Base-by-base conservation (phyloP, 1,284 basidiomycete genomes). In the Tetrapyrgos nigripes region DNA sequence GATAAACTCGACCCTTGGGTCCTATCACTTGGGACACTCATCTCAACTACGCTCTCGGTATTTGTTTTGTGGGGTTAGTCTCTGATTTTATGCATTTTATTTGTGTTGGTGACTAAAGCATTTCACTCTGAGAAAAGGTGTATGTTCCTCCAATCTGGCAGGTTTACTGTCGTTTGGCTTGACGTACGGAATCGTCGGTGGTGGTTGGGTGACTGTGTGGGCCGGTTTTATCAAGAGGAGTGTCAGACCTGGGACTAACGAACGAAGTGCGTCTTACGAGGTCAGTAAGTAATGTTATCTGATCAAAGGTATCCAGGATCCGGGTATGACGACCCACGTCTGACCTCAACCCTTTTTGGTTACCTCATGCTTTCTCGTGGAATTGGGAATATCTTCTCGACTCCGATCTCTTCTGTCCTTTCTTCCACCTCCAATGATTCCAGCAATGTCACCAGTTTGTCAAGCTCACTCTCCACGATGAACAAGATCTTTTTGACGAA, bases 151-250 rank as follows among this genome's bases (percentile, higher is more conserved):
- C 33, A 66, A 68, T 1, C 67, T 78, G 14, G 69, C 68, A 1
- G 76, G 75, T 0, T 60, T 78, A 1, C 55, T 78, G 1, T 63
- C 66, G 1, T 80, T 76, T 45, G 68, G 72, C 1, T 52, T 78
- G 13, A 66, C 62, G 1, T 75, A 79, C 45, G 78, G 78, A 1
- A 63, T 64, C 9, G 48, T 73, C 0, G 76, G 76, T 0, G 71
- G 77, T 3, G 75, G 76, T 0, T 79, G 76, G 75, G 70, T 66
- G 9, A 73, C 69, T 24, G 52, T 78, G 1, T 79, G 73, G 70
- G 69, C 67, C 3, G 70, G 69, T 0, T 75, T 78, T 51, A 66
- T 76, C 5, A 61, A 63, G 28, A 40, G 19, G 37, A 40, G 8
- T 40, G 6, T 40, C 37, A 17, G 17, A 17, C 5, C 14, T n/a